Evolutionary conservation across 2,329 filamentous ascomycete genomes (phyloP).

Genomic region (Magnaporthiopsis rhizophila): DNA sequence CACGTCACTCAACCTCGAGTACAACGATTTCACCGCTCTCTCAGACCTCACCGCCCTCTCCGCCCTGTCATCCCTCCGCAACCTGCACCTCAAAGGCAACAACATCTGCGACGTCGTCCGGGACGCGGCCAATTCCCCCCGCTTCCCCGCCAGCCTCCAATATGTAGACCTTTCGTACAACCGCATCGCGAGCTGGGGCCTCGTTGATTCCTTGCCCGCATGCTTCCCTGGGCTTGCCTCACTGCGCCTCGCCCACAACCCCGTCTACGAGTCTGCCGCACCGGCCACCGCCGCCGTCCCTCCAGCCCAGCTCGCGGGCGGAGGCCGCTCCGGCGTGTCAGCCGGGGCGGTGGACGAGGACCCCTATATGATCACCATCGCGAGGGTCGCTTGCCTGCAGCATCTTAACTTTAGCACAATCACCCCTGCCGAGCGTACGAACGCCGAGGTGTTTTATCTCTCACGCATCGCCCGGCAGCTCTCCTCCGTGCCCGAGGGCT

Average conservation of each 20-base stretch:
- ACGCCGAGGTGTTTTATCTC: constrained; percentile 92
- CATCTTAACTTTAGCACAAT: constrained; percentile 69
- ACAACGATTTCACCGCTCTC: constrained; percentile 58
- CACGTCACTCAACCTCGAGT: constrained; percentile 60
- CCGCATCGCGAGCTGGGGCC: constrained; percentile 58
- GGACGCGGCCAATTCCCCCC: constrained; percentile 25
- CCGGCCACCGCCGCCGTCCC: not conserved
- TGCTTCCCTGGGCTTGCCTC: constrained; percentile 66
- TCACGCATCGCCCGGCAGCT: constrained; percentile 74
- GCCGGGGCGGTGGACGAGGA: constrained; percentile 52
- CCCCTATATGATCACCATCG: constrained; percentile 81
- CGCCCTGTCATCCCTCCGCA: constrained; percentile 42
- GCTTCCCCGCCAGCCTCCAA: constrained; percentile 46
- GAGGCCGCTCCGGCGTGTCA: not conserved
- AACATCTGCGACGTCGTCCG: constrained; percentile 42
- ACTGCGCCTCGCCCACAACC: constrained; percentile 79
- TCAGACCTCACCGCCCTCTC: constrained; percentile 48
- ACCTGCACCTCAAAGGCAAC: constrained; percentile 70
- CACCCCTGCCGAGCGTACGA: constrained; percentile 64
- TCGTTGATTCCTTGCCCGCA: constrained; percentile 60
- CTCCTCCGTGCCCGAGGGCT: constrained; percentile 44
- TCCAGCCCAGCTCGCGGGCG: not conserved
- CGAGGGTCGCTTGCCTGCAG: constrained; percentile 59
- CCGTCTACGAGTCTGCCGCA: constrained; percentile 54
- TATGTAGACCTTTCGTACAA: constrained; percentile 73